A percentile compares a stretch with the other conserved stretches of the same genome.
phyloP scores from a whole-genome alignment of 2,329 filamentous ascomycete genomes.

The Fusarium verticillioides region DNA sequence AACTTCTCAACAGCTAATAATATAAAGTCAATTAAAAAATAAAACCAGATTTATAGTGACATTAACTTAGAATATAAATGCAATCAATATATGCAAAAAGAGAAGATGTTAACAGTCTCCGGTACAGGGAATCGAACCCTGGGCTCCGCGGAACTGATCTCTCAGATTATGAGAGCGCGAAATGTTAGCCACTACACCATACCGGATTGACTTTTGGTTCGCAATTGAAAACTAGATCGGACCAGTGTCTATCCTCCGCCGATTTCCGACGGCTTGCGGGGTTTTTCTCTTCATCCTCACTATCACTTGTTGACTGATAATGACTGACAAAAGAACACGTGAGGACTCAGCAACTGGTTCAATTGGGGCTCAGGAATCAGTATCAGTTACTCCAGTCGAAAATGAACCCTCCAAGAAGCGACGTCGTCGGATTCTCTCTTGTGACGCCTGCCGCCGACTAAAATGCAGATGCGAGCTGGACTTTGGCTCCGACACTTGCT shows the following conservation, averaged over 20 bases:
- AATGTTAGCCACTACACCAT: constrained; percentile 51
- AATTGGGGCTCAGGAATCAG: background rate
- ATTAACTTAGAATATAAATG: no score
- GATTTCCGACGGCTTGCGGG: constrained; percentile 18
- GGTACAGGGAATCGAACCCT: constrained; percentile 47
- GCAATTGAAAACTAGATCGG: fast-evolving
- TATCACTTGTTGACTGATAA: background rate
- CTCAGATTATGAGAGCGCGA: constrained; percentile 48
- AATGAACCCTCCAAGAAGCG: constrained; percentile 24
- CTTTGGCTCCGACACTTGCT: constrained; percentile 24
- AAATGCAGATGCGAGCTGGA: constrained; percentile 37
- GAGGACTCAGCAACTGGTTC: background rate
- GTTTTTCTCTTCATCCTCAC: background rate
- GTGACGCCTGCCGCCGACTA: constrained; percentile 30
- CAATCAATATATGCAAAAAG: background rate
- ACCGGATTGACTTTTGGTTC: constrained; percentile 16
- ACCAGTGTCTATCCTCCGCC: background rate
- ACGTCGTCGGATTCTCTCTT: constrained; percentile 33
- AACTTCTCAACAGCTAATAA: background rate
- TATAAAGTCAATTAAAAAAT: background rate
- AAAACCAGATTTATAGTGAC: no score
- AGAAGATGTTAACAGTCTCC: background rate
- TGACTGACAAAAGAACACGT: constrained; percentile 10
- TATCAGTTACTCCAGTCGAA: background rate
- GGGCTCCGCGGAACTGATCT: constrained; percentile 40